Evolutionary conservation across 371 early-diverging fungal genomes (phyloP).

Genomic region (Nosema muscidifuracis): DNA sequence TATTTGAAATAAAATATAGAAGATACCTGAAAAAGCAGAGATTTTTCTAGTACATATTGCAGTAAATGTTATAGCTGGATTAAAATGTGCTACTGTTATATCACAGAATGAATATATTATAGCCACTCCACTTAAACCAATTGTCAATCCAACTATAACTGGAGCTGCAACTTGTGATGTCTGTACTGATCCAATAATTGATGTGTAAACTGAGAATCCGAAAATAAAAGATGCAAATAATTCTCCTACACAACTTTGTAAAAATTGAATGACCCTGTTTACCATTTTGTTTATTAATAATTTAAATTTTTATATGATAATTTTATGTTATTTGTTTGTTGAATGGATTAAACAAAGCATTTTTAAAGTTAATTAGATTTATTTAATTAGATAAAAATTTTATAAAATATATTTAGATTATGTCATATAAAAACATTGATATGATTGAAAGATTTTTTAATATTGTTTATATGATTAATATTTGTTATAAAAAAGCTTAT

Average conservation of each 20-base stretch:
- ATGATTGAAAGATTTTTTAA: too few species aligned
- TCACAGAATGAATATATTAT: constrained; percentile 70
- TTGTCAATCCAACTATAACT: constrained; percentile 65
- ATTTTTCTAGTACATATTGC: constrained; percentile 67
- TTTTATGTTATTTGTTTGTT: too few species aligned
- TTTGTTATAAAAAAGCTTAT: too few species aligned
- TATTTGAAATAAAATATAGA: constrained; percentile 66
- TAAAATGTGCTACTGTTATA: constrained; percentile 66
- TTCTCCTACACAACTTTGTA: constrained; percentile 56
- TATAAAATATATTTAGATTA: too few species aligned
- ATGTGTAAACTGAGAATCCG: constrained; percentile 60
- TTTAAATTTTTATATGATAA: neutral
- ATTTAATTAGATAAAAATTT: too few species aligned
- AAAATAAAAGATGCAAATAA: constrained; percentile 56
- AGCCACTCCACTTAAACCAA: constrained; percentile 66
- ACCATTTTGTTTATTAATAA: constrained; percentile 6
- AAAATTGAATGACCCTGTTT: neutral
- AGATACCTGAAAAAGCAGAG: constrained; percentile 65
- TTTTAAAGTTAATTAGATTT: too few species aligned
- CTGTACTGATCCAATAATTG: constrained; percentile 38
- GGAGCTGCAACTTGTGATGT: constrained; percentile 55
- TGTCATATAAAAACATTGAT: too few species aligned
- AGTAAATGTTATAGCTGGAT: constrained; percentile 70
- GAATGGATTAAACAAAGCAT: too few species aligned
- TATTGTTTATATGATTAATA: too few species aligned